phyloP scores from a whole-genome alignment of 1,284 basidiomycete species.

The Trametes sp. region DNA sequence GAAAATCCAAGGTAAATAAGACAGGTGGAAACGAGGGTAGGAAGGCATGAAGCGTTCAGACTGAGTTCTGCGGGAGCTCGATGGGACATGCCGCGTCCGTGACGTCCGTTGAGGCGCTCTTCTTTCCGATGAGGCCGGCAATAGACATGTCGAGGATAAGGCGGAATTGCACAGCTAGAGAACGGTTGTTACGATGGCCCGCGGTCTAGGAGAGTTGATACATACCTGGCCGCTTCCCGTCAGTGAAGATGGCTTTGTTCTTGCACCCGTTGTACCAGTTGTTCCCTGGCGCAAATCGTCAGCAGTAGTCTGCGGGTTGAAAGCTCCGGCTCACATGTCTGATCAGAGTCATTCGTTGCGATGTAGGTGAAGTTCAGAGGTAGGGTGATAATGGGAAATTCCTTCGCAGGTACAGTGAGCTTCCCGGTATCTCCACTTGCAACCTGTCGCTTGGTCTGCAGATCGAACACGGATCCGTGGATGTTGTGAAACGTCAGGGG shows the following conservation, averaged over 20 bases:
- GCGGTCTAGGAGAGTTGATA: slow-evolving; percentile 21
- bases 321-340: too few species aligned
- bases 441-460: slow-evolving; percentile 66
- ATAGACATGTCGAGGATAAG: slow-evolving; percentile 76
- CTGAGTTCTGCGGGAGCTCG: slow-evolving; percentile 64
- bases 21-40: neutral
- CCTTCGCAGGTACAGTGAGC: slow-evolving; percentile 67
- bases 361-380: slow-evolving; percentile 85
- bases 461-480: slow-evolving; percentile 71
- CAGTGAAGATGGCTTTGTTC: slow-evolving; percentile 58
- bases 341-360: slow-evolving; percentile 82
- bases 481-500: slow-evolving; percentile 77
- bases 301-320: too few species aligned
- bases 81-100: slow-evolving; percentile 78
- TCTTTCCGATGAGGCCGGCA: slow-evolving; percentile 66
- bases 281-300: slow-evolving; percentile 59
- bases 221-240: slow-evolving; percentile 69
- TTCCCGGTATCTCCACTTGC: slow-evolving; percentile 68
- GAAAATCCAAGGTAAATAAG: slow-evolving; percentile 8
- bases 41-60: slow-evolving; percentile 40
- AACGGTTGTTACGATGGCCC: slow-evolving; percentile 2
- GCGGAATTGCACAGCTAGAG: slow-evolving; percentile 70
- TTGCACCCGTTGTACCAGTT: slow-evolving; percentile 85
- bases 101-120: slow-evolving; percentile 63
- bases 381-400: slow-evolving; percentile 65